Evolutionary conservation across 345 rosid genomes (phyloP).

Genomic region (Salix purpurea): DNA sequence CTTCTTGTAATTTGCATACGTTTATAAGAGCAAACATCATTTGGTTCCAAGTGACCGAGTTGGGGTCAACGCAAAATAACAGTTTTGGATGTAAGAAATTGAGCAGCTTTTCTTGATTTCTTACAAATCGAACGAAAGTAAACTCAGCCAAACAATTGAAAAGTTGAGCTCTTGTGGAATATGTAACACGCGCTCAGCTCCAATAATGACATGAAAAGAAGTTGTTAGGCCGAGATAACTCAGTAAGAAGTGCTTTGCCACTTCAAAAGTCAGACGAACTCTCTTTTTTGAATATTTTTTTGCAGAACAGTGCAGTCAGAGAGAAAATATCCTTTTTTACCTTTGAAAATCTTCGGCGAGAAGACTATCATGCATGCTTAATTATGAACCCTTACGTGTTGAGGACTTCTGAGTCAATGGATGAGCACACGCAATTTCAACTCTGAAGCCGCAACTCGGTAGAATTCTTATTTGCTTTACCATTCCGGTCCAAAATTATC

Average conservation of each 20-base stretch:
- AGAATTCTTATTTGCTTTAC: neutral
- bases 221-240: neutral
- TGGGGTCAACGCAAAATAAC: neutral
- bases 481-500: neutral
- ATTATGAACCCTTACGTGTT: neutral
- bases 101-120: neutral
- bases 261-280: neutral
- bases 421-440: neutral
- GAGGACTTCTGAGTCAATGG: neutral
- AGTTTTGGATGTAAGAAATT: neutral
- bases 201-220: slow-evolving; percentile 1
- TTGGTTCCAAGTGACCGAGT: neutral
- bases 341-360: neutral
- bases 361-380: neutral
- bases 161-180: no score
- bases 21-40: neutral
- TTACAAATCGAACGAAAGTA: neutral
- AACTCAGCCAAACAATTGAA: neutral
- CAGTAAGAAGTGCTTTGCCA: neutral
- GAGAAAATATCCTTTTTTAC: neutral
- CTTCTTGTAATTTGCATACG: neutral
- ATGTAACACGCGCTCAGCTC: neutral
- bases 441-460: neutral
- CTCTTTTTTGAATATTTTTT: neutral
- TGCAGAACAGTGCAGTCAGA: neutral